phyloP scores from a whole-genome alignment of 2,329 filamentous ascomycete genomes.

The Neurospora sp. region DNA sequence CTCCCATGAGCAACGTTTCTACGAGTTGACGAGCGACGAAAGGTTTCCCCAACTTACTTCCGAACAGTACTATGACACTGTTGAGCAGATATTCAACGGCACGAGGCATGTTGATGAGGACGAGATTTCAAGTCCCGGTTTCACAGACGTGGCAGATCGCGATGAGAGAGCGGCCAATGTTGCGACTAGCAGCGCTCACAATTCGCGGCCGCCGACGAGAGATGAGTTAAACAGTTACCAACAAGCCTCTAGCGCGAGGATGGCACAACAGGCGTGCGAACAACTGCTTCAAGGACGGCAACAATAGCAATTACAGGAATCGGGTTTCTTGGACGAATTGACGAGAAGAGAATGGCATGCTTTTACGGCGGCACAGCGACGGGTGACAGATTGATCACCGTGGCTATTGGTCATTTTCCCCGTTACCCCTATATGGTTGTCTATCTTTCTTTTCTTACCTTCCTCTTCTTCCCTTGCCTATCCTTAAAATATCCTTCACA shows the following conservation, averaged over 20 bases:
- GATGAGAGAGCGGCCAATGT: slow-evolving; percentile 2
- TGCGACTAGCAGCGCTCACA: slow-evolving; percentile 4
- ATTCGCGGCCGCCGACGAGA: neutral
- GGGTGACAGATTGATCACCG: neutral
- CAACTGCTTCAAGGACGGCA: slow-evolving; percentile 19
- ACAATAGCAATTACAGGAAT: slow-evolving; percentile 13
- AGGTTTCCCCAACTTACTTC: slow-evolving; percentile 17
- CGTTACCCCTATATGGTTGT: neutral
- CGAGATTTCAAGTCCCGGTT: slow-evolving; percentile 12
- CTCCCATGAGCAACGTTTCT: neutral
- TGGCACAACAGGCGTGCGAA: slow-evolving; percentile 29
- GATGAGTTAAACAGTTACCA: slow-evolving; percentile 15
- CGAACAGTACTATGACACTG: slow-evolving; percentile 24
- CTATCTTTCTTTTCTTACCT: neutral
- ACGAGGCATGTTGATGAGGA: slow-evolving; percentile 8
- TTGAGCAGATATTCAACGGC: slow-evolving; percentile 21
- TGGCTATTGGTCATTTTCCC: neutral
- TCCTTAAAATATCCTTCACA: neutral
- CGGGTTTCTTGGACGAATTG: neutral
- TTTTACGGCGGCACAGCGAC: neutral
- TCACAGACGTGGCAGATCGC: slow-evolving; percentile 13
- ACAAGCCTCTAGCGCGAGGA: slow-evolving; percentile 20
- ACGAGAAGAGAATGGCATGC: neutral
- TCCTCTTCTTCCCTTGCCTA: neutral
- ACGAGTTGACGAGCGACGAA: slow-evolving; percentile 14